Evolutionary conservation across 805 yeast genomes (phyloP).

Genomic region (Schizosaccharomyces lindneri): DNA sequence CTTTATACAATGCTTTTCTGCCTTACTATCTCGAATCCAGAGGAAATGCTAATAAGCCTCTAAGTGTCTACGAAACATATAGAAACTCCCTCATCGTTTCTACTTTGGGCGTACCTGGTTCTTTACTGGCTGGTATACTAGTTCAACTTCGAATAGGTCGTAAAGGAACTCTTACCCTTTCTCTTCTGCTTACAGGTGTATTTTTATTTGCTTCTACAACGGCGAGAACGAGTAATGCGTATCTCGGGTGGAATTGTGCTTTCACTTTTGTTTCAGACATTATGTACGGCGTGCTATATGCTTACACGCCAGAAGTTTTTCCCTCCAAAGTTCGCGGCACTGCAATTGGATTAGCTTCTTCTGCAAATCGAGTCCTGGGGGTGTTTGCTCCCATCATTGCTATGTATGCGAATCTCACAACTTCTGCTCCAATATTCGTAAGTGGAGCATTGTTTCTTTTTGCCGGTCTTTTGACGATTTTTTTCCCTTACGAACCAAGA

Average conservation of each 20-base stretch:
- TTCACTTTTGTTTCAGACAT: slow-evolving; percentile 5
- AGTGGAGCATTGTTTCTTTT: slow-evolving; percentile 23
- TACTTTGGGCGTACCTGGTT: background rate
- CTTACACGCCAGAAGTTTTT: slow-evolving; percentile 26
- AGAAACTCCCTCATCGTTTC: slow-evolving; percentile 15
- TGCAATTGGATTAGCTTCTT: slow-evolving; percentile 25
- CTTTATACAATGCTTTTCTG: slow-evolving; percentile 29
- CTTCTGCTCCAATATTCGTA: slow-evolving; percentile 25
- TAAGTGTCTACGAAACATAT: slow-evolving; percentile 10
- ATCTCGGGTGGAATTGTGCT: slow-evolving; percentile 16
- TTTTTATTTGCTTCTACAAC: slow-evolving; percentile 39
- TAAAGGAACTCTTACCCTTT: slow-evolving; percentile 29
- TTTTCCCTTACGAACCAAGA: slow-evolving; percentile 26
- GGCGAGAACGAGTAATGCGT: slow-evolving; percentile 28
- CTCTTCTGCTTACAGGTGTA: slow-evolving; percentile 30
- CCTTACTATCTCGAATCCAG: slow-evolving; percentile 26
- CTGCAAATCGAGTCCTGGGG: slow-evolving; percentile 21
- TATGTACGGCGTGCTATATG: slow-evolving; percentile 22
- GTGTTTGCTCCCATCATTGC: slow-evolving; percentile 26
- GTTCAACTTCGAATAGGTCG: slow-evolving; percentile 20
- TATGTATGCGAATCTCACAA: slow-evolving; percentile 22
- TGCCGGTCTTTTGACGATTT: slow-evolving; percentile 20
- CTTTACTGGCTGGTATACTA: slow-evolving; percentile 13
- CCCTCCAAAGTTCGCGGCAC: slow-evolving; percentile 18
- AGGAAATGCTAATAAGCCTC: slow-evolving; percentile 18